Conservation (phyloP, 306 rosid species). For the Vigna unguiculata region DNA sequence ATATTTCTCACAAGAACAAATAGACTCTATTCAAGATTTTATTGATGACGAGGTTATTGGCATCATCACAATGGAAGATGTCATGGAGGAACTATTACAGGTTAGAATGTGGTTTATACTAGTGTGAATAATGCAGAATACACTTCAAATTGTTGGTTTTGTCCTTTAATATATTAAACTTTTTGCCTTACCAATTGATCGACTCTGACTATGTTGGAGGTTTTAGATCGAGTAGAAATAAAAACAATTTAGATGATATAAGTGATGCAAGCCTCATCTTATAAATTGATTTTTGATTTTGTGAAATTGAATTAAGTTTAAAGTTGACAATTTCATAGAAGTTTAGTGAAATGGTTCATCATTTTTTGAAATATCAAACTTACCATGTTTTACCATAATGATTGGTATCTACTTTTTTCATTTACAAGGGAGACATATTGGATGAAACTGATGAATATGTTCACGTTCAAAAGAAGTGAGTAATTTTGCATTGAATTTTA, state of each 20-base stretch:
- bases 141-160: background rate
- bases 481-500: background rate
- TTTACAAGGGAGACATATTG: constrained; percentile 67
- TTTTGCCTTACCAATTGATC: background rate
- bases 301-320: no score
- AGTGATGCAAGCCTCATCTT: no score
- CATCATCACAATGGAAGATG: constrained; percentile 88
- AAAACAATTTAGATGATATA: no score
- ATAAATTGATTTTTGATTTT: no score
- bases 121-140: background rate
- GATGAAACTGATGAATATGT: constrained; percentile 86
- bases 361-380: background rate
- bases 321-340: no score
- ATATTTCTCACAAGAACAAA: constrained; percentile 43
- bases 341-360: constrained; percentile 10
- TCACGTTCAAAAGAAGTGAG: constrained; percentile 69
- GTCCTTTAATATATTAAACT: background rate
- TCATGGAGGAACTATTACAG: constrained; percentile 85
- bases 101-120: constrained; percentile 44
- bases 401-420: constrained; percentile 18
- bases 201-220: no score
- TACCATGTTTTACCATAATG: background rate
- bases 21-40: constrained; percentile 48
- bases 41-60: constrained; percentile 71
- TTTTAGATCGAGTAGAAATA: no score